Percentiles rank a stretch among this genome's conserved stretches.
Conservation (phyloP, 2,329 filamentous ascomycete genomes). For the Penicillium fuscoglaucum region DNA sequence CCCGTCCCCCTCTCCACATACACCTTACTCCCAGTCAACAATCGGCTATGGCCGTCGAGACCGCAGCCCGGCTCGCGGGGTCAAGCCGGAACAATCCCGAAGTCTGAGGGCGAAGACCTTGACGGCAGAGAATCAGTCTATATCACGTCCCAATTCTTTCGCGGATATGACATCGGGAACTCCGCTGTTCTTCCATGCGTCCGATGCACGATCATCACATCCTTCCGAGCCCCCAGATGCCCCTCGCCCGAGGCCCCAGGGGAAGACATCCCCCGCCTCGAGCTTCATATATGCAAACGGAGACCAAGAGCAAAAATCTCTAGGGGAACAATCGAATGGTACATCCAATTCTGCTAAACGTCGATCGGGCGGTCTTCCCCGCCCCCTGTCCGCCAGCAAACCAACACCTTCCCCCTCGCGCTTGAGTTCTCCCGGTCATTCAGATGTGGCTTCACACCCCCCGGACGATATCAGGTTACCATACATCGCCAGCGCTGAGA, state of each 20-base stretch:
- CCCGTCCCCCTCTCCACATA: slow-evolving; percentile 30
- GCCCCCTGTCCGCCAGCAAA: slow-evolving; percentile 25
- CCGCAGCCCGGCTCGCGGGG: slow-evolving; percentile 37
- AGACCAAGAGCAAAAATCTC: slow-evolving; percentile 31
- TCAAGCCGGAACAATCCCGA: slow-evolving; percentile 33
- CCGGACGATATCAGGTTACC: slow-evolving; percentile 25
- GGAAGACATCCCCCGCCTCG: slow-evolving; percentile 29
- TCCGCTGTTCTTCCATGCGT: slow-evolving; percentile 89
- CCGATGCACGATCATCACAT: slow-evolving; percentile 63
- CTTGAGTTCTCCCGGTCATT: slow-evolving; percentile 33
- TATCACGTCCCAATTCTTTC: slow-evolving; percentile 37
- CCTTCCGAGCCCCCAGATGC: slow-evolving; percentile 37
- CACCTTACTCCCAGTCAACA: slow-evolving; percentile 30
- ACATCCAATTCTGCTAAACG: slow-evolving; percentile 23
- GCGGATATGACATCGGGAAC: slow-evolving; percentile 37
- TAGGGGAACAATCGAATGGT: slow-evolving; percentile 23
- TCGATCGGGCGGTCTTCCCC: slow-evolving; percentile 35
- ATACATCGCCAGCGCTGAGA: slow-evolving; percentile 26
- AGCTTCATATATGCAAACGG: slow-evolving; percentile 44
- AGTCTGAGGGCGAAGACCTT: slow-evolving; percentile 40
- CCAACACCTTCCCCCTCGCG: slow-evolving; percentile 30
- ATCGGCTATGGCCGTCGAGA: slow-evolving; percentile 33
- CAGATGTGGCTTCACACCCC: slow-evolving; percentile 26
- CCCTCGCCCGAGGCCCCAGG: slow-evolving; percentile 26
- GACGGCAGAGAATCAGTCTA: slow-evolving; percentile 37